Percentiles rank a stretch among this genome's conserved stretches.
Evolutionary conservation across 2,329 filamentous ascomycete species (phyloP).

Genomic region (Beauveria sp.): DNA sequence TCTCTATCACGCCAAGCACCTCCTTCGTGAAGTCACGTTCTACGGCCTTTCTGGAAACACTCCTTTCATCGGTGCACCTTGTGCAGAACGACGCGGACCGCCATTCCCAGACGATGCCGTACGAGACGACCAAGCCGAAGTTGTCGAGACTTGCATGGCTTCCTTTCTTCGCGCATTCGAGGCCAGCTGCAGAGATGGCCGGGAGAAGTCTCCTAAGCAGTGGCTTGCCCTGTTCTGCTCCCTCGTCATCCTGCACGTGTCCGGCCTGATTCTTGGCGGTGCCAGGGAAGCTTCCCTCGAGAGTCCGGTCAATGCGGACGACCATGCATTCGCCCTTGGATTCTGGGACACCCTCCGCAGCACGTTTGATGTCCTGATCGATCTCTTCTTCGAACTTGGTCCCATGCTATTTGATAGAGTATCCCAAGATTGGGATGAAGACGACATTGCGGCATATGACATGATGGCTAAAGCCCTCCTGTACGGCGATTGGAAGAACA

Average conservation of each 20-base stretch:
- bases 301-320: neutral
- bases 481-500: neutral
- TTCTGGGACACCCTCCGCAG: constrained; percentile 1
- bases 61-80: constrained; percentile 30
- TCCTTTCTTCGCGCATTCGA: constrained; percentile 49
- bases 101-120: constrained; percentile 35
- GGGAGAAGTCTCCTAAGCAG: constrained; percentile 33
- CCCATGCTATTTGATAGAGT: constrained; percentile 5
- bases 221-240: constrained; percentile 48
- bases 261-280: constrained; percentile 44
- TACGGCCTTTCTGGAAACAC: constrained; percentile 45
- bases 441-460: neutral
- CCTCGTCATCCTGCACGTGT: constrained; percentile 51
- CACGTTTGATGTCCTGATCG: neutral
- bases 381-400: neutral
- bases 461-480: constrained; percentile 3
- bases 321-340: neutral
- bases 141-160: constrained; percentile 42
- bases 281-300: constrained; percentile 18
- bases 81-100: constrained; percentile 11
- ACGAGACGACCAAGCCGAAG: constrained; percentile 37
- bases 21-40: constrained; percentile 47
- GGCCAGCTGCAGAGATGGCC: constrained; percentile 25
- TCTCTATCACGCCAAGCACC: constrained; percentile 45
- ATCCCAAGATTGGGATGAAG: constrained; percentile 2